Evolutionary conservation across 164 flowering plant species (phyloP), one percentile per base, ranked within the genome.

Genomic region (Sextonia rubra): DNA sequence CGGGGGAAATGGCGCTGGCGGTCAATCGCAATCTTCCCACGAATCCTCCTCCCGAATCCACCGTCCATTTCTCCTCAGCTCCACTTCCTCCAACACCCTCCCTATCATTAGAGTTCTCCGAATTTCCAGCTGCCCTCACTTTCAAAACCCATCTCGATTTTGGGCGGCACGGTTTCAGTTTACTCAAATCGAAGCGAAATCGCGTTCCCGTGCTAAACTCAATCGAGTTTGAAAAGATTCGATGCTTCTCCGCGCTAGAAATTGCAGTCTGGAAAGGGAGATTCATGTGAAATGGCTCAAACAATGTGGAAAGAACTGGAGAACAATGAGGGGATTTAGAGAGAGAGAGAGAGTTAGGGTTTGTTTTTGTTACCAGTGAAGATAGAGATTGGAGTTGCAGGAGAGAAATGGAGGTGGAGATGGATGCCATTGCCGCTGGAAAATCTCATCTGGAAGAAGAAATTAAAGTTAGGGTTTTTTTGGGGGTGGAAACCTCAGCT

Each of bases 1-100:
- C 77, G 73, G 86, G 84, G 77, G 89, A 84, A 15, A 82, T 44
- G 63, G 83, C 68, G 22, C 52, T 67, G 61, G 86, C 48, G 0
- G 79, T 73, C 58, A 52, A 85, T 23, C 71, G 83, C 49, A 89
- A 82, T 48, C 76, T 79, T 32, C 80, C 69, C 64, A 83, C 26
- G 24, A 68, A 61, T 65, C 70, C 68, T 67, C 70, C 68, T 67
- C 47, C 64, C 5, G 62, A 67, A 71, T 72, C 75, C 69, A 52
- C 22, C 25, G 25, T 14, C 27, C n/a, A 48, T 47, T 69, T 71
- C 55, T 70, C 75, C 68, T 66, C 75, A 2, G 25, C 71, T 44
- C 72, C 80, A 20, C 73, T 47, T 14, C 15, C 47, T 18, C 73
- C 78, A 14, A 44, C 70, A 61, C 67, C 22, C 68, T 73, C 29